Percentiles rank a stretch among this genome's conserved stretches.
These are phyloP conservation scores for Auriscalpium microsporum DNA, from an alignment of 768 basidiomycete genomes.

Conservation along the genomic window DNA sequence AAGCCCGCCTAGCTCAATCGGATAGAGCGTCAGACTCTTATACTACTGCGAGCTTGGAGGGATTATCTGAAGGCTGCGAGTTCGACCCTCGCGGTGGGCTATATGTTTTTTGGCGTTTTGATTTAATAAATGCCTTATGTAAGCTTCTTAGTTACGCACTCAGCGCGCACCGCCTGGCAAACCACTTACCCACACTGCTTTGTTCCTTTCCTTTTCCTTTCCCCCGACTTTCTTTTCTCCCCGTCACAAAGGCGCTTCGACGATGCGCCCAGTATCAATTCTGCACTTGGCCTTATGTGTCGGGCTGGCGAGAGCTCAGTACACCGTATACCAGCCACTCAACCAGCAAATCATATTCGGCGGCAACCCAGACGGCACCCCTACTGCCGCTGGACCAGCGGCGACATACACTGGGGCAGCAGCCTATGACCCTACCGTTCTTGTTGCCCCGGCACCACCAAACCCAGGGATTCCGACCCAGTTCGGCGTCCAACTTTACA, in stretches of 20 bases:
- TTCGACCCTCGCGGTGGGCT: conserved; percentile 60
- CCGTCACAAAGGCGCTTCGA: not conserved
- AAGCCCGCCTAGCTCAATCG: conserved; percentile 58
- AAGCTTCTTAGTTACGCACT: too few relatives aligned
- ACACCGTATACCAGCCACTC: conserved; percentile 8
- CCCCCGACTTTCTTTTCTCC: too few relatives aligned
- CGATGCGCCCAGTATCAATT: conserved; percentile 1
- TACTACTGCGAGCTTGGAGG: too few relatives aligned
- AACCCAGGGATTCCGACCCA: conserved; percentile 32
- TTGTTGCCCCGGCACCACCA: conserved; percentile 44
- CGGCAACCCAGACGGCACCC: not conserved
- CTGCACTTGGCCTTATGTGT: not conserved
- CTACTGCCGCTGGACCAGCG: conserved; percentile 23
- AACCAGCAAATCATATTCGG: conserved; percentile 14
- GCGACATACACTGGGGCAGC: conserved; percentile 38
- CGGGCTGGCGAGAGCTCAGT: conserved; percentile 8
- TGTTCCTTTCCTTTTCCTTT: too few relatives aligned
- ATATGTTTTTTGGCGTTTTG: conserved; percentile 3
- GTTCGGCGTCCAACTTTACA: conserved; percentile 36
- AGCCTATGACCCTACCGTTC: conserved; percentile 43
- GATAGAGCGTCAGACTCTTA: conserved; percentile 65
- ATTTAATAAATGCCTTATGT: too few relatives aligned
- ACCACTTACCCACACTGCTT: too few relatives aligned
- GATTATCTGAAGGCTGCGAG: conserved; percentile 51
- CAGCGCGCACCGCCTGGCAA: too few relatives aligned